phyloP scores from a whole-genome alignment of 495 filamentous ascomycete species.

The Tuber microsphaerosporum region DNA sequence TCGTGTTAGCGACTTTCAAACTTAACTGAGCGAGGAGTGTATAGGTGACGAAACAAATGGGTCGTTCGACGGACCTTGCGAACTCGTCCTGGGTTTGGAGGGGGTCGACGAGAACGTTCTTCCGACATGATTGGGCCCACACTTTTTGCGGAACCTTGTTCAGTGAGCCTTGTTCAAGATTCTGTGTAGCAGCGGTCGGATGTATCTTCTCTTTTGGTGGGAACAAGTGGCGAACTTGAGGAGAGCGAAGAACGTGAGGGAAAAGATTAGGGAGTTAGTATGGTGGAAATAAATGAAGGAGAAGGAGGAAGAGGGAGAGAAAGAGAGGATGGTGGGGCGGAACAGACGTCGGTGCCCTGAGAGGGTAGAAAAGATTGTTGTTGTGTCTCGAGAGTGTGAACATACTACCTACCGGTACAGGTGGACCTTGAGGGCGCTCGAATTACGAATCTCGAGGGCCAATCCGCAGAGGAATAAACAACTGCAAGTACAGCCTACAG shows the following conservation, averaged over 20 bases:
- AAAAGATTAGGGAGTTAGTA: conserved; percentile 5
- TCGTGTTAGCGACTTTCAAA: conserved; percentile 16
- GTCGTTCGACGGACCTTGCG: conserved; percentile 26
- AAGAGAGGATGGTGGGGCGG: conserved; percentile 24
- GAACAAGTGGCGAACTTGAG: not conserved
- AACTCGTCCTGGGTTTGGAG: conserved; percentile 22
- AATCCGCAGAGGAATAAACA: conserved; percentile 34
- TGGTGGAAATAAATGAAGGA: not conserved
- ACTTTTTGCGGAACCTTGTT: not conserved
- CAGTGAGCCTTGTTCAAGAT: not conserved
- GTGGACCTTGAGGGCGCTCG: conserved; percentile 18
- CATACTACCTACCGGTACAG: conserved; percentile 9
- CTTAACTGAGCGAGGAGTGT: not conserved
- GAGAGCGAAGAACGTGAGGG: conserved; percentile 4
- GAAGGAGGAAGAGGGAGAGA: conserved; percentile 8
- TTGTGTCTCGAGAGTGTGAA: conserved; percentile 28
- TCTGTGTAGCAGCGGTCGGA: not conserved
- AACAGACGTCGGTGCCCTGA: conserved; percentile 26
- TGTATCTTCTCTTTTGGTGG: not conserved
- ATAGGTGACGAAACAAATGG: conserved; percentile 13
- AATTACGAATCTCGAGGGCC: conserved; percentile 33
- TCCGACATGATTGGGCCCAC: conserved; percentile 23
- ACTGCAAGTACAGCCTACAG: conserved; percentile 33
- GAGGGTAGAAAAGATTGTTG: conserved; percentile 27
- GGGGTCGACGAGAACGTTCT: conserved; percentile 30